Percentiles rank a stretch among this genome's conserved stretches.
Conservation (phyloP, 306 rosid species). For the Astragalus glycyphyllos region DNA sequence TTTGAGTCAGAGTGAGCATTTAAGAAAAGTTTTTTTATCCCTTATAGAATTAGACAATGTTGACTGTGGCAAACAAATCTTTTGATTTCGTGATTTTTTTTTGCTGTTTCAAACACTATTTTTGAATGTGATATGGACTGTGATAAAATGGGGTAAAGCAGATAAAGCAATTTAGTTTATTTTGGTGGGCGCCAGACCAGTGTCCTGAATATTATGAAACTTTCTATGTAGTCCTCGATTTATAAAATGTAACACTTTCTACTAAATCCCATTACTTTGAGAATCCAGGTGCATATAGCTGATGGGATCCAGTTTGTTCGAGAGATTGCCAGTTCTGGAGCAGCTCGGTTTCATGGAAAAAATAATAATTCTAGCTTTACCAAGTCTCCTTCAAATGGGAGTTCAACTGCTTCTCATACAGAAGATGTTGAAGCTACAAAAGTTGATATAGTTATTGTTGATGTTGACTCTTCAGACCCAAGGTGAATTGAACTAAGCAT, state of each 20-base stretch:
- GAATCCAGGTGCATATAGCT: constrained; percentile 79
- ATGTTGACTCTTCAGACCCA: constrained; percentile 88
- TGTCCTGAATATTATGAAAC: not conserved
- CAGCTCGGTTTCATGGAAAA: constrained; percentile 39
- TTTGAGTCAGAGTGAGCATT: not conserved
- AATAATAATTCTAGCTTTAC: constrained; percentile 19
- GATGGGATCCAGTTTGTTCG: constrained; percentile 86
- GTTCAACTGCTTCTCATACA: constrained; percentile 39
- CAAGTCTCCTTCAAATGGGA: constrained; percentile 44
- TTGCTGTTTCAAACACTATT: not conserved
- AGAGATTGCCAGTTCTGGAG: constrained; percentile 47
- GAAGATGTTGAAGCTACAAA: constrained; percentile 48
- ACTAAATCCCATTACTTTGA: constrained; percentile 38
- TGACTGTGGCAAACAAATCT: not conserved
- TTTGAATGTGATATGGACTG: not conserved
- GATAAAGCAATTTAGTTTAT: constrained; percentile 5
- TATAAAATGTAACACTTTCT: not conserved
- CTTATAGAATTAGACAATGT: too few species aligned
- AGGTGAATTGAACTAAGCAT: constrained; percentile 63
- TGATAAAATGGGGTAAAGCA: not conserved
- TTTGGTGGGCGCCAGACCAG: not conserved
- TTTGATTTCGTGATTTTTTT: constrained; percentile 11
- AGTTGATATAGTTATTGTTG: constrained; percentile 81
- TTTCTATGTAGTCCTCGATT: not conserved
- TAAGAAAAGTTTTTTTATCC: too few species aligned